Evolutionary conservation across 2,329 filamentous ascomycete genomes (phyloP), one percentile per base, ranked within the genome.

Genomic region (Neonectria hederae): DNA sequence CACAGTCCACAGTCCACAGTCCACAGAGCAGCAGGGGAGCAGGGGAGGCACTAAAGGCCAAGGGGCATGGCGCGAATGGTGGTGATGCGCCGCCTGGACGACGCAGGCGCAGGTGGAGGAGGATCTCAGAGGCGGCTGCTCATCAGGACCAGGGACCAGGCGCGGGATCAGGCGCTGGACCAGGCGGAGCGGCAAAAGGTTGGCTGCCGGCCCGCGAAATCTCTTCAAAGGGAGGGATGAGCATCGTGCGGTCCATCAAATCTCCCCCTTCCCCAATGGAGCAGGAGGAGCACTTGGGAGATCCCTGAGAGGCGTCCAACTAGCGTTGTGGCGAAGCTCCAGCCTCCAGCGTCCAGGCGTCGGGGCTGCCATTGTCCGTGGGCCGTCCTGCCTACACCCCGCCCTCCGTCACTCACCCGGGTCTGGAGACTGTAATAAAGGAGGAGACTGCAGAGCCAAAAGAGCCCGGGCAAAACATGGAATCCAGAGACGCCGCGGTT

Each of bases 191-290:
- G 61, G 55, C 38, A 54, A 13, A 32, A 32, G 32, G 46, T 40
- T 53, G n/a, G 54, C 32, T 21, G 40, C 26, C 17, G 53, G 51
- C 38, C 21, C 28, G 51, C 43, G 9, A 62, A 63, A 63, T 63
- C 60, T 59, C 60, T 63, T 54, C 48, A 59, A 46, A 35, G 60
- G 58, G 60, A 28, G 8, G 8, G 28, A 63, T 63, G 60, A 59
- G 60, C 55, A 59, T 54, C 60, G 48, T 35, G 19, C 45, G 56
- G 30, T 30, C 46, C 60, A 42, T 56, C 55, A 42, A 26, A 51
- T 51, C 35, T 21, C 49, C 40, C 49, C 60, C 55, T 59, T 63
- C 52, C 60, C 55, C n/a, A 48, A 63, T 53, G 40, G 55, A 63
- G 60, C 30, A 63, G 60, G 60, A 63, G 54, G 26, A 19, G 58